phyloP scores from a whole-genome alignment of 1,284 basidiomycete species.

The Microbotryum intermedium region DNA sequence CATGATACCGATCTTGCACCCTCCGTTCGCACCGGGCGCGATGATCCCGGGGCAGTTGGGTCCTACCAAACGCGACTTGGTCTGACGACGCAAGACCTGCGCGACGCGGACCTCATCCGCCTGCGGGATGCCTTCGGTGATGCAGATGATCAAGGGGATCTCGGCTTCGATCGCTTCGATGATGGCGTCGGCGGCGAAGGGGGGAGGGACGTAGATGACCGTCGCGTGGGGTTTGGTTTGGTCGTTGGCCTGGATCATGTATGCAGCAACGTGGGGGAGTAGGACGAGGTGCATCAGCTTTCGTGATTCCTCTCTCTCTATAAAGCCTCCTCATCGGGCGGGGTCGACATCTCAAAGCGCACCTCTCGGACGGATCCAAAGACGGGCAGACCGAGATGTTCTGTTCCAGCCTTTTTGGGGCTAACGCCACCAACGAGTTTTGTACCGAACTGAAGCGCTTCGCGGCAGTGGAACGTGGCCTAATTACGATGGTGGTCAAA shows the following conservation, averaged over 20 bases:
- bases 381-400: conserved; percentile 89
- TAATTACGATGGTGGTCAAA: conserved; percentile 37
- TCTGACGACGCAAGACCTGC: conserved; percentile 88
- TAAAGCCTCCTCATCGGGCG: not conserved
- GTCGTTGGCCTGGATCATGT: conserved; percentile 18
- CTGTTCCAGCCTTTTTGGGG: conserved; percentile 93
- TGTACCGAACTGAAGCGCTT: conserved; percentile 90
- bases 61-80: conserved; percentile 70
- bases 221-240: conserved; percentile 64
- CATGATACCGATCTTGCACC: conserved; percentile 99
- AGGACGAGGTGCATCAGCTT: not conserved
- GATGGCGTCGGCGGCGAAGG: conserved; percentile 85
- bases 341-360: conserved; percentile 7
- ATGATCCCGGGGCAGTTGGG: conserved; percentile 99
- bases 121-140: conserved; percentile 96
- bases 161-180: conserved; percentile 96
- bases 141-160: conserved; percentile 89
- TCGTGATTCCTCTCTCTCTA: too few species aligned
- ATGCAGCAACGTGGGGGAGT: not conserved
- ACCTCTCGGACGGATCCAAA: conserved; percentile 90
- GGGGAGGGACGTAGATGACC: conserved; percentile 91
- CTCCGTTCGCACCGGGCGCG: conserved; percentile 60
- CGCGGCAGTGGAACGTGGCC: conserved; percentile 95
- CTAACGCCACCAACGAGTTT: conserved; percentile 97
- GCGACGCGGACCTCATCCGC: conserved; percentile 88